These are phyloP conservation scores for Aaosphaeria arxii DNA, from an alignment of 2,329 filamentous ascomycete species.

Conservation along the genomic window DNA sequence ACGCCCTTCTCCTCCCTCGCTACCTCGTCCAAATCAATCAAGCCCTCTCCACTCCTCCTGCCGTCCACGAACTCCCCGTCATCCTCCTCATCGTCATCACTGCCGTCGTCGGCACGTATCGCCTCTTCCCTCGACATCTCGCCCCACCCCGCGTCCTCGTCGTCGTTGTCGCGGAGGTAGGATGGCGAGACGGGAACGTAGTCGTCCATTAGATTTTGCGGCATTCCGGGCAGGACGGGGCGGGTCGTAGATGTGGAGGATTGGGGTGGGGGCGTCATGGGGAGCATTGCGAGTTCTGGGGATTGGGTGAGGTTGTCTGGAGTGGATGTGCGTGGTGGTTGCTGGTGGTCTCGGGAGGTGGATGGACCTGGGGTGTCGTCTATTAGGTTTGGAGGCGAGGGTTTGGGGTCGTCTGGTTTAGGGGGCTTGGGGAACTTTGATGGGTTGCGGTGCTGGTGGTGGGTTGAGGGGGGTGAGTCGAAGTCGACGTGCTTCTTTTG, in stretches of 20 bases:
- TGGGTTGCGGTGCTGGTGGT: too few relatives aligned
- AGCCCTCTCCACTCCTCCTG: slow-evolving; percentile 8
- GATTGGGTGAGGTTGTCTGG: not conserved
- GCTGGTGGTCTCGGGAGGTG: slow-evolving; percentile 3
- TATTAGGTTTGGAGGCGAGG: slow-evolving; percentile 4
- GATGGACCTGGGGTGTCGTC: slow-evolving; percentile 1
- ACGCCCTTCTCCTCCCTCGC: slow-evolving; percentile 35
- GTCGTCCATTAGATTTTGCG: slow-evolving; percentile 33
- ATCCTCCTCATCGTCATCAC: slow-evolving; percentile 15
- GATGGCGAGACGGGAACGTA: slow-evolving; percentile 26
- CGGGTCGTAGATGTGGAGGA: slow-evolving; percentile 5
- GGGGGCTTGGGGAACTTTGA: not conserved
- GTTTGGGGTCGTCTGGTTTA: not conserved
- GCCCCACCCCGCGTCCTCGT: slow-evolving; percentile 33
- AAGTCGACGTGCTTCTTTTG: slow-evolving; percentile 1
- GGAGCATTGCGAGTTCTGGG: slow-evolving; percentile 34
- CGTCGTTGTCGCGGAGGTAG: slow-evolving; percentile 15
- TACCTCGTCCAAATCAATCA: slow-evolving; percentile 34
- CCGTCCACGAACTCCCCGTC: slow-evolving; percentile 2
- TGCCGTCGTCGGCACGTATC: slow-evolving; percentile 2
- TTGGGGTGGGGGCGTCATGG: slow-evolving; percentile 19
- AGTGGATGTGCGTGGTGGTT: slow-evolving; percentile 5
- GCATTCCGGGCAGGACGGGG: slow-evolving; percentile 20
- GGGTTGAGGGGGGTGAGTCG: slow-evolving; percentile 1
- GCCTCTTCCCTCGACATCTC: slow-evolving; percentile 27